These are phyloP conservation scores for Gaillardinia entomophila DNA, from an alignment of 805 yeast genomes.

Conservation along the genomic window DNA sequence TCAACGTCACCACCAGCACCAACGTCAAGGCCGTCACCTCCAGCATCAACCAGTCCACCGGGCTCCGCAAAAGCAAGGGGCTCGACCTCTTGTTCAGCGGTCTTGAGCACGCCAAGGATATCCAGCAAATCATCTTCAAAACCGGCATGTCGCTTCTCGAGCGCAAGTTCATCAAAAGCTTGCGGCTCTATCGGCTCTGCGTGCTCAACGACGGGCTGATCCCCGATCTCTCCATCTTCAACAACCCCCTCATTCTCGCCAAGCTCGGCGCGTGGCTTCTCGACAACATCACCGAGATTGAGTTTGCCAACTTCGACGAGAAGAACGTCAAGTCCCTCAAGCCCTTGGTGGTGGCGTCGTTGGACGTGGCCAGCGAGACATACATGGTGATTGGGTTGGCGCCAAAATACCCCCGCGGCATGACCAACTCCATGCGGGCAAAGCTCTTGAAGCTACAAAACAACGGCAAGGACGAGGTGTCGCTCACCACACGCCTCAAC, in stretches of 20 bases:
- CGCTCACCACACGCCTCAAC: conserved; percentile 53
- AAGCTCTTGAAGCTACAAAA: conserved; percentile 15
- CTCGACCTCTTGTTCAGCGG: conserved; percentile 62
- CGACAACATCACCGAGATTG: conserved; percentile 82
- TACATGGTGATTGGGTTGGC: conserved; percentile 87
- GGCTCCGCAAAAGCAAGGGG: conserved; percentile 29
- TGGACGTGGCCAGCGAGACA: conserved; percentile 67
- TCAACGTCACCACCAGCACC: conserved; percentile 26
- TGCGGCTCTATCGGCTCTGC: conserved; percentile 76
- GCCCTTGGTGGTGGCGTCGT: conserved; percentile 83
- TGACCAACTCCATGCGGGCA: conserved; percentile 30
- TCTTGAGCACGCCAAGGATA: conserved; percentile 71
- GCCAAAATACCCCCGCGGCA: conserved; percentile 62
- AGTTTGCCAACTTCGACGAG: conserved; percentile 32
- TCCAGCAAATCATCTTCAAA: conserved; percentile 78
- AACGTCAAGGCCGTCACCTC: conserved; percentile 7
- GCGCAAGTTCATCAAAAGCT: conserved; percentile 69
- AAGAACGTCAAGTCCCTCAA: conserved; percentile 38
- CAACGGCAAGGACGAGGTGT: conserved; percentile 28
- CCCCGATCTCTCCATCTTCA: conserved; percentile 70
- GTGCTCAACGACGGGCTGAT: conserved; percentile 75
- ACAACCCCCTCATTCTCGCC: conserved; percentile 79
- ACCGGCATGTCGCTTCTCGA: conserved; percentile 90
- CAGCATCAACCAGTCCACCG: conserved; percentile 3
- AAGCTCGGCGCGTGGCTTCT: conserved; percentile 87